Evolutionary conservation across 129 eudicot species (phyloP).

Genomic region (Flaveria linearis): DNA sequence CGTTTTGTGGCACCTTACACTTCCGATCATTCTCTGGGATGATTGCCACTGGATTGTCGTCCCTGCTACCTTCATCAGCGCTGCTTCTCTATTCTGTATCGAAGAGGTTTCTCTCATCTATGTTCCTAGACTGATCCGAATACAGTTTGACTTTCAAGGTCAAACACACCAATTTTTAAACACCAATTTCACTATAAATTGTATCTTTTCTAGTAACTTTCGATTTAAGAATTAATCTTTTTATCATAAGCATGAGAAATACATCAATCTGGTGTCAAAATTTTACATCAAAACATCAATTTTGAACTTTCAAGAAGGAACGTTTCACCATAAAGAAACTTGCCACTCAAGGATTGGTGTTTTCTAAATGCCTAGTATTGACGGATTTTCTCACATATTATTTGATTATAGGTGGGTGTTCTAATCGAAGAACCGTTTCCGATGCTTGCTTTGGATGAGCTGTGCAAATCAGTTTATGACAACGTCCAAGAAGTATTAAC

Average conservation of each 20-base stretch:
- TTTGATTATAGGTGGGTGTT: constrained; percentile 83
- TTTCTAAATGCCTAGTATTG: neutral
- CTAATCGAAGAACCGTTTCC: constrained; percentile 99
- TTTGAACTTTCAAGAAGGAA: neutral
- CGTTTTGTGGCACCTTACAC: constrained; percentile 97
- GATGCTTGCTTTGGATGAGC: constrained; percentile 94
- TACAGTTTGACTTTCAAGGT: constrained; percentile 23
- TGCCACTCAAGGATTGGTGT: neutral
- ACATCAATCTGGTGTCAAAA: constrained; percentile 7
- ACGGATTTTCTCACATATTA: neutral
- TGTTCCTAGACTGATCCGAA: neutral
- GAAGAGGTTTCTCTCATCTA: constrained; percentile 71
- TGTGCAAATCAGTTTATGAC: constrained; percentile 51
- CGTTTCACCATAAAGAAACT: constrained; percentile 11
- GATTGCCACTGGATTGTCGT: constrained; percentile 99
- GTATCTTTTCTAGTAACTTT: constrained; percentile 1
- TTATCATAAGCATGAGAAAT: neutral
- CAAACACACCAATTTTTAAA: constrained; percentile 1
- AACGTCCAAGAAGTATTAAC: constrained; percentile 67
- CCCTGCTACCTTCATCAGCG: constrained; percentile 96
- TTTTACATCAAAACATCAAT: neutral
- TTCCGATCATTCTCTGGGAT: constrained; percentile 95
- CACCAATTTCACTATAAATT: neutral
- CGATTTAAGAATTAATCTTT: neutral
- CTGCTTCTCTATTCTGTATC: constrained; percentile 96